These are phyloP conservation scores for Fusarium pseudocircinatum DNA, from an alignment of 2,329 filamentous ascomycete genomes.

Conservation along the genomic window DNA sequence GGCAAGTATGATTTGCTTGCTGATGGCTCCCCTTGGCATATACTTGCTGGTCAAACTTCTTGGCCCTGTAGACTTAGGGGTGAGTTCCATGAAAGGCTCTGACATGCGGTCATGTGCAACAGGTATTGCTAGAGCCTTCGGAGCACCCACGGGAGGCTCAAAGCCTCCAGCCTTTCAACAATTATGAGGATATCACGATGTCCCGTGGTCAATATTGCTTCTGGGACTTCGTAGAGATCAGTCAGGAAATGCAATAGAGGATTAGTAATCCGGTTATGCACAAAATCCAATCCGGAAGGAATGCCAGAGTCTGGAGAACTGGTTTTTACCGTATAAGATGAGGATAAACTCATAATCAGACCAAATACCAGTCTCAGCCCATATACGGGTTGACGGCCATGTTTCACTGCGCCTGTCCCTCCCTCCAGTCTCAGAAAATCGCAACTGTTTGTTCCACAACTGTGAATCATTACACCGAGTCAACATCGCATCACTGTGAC, in stretches of 20 bases:
- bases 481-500: slow-evolving; percentile 8
- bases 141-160: background rate
- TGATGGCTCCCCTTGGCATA: background rate
- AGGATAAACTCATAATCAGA: background rate
- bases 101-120: background rate
- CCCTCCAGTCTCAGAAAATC: slow-evolving; percentile 22
- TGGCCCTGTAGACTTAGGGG: background rate
- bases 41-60: background rate
- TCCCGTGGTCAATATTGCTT: background rate
- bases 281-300: background rate
- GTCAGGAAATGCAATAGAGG: background rate
- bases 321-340: background rate
- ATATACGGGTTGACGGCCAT: slow-evolving; percentile 15
- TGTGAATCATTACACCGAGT: slow-evolving; percentile 9
- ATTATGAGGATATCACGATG: background rate
- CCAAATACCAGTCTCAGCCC: slow-evolving; percentile 13
- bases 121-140: background rate
- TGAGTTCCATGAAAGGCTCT: background rate
- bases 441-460: slow-evolving; percentile 27
- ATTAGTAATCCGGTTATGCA: background rate
- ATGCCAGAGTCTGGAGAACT: background rate
- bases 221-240: background rate
- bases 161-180: too few relatives aligned
- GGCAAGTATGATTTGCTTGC: too few relatives aligned
- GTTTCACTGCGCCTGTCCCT: slow-evolving; percentile 15